These are phyloP conservation scores for Cryptococcus neoformans DNA, from an alignment of 1,284 basidiomycete genomes.

Conservation along the genomic window DNA sequence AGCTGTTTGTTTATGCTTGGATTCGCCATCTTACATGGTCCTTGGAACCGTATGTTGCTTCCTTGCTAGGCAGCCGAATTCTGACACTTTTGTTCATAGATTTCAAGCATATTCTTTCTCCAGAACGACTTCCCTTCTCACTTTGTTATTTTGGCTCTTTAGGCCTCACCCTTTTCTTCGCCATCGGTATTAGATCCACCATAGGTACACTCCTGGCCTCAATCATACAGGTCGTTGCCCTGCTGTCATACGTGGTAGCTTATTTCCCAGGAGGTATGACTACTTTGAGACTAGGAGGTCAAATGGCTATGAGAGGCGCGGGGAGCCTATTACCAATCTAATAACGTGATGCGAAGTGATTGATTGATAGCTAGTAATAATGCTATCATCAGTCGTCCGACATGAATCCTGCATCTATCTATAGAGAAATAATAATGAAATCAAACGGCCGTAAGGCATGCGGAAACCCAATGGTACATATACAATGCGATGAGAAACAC, in stretches of 20 bases:
- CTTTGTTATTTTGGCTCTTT: conserved; percentile 76
- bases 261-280: conserved; percentile 78
- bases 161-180: conserved; percentile 80
- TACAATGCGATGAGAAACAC: conserved; percentile 8
- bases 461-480: conserved; percentile 11
- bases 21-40: conserved; percentile 57
- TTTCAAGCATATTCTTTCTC: conserved; percentile 78
- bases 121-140: conserved; percentile 85
- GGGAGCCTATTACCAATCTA: conserved; percentile 72
- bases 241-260: conserved; percentile 80
- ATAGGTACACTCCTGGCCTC: conserved; percentile 77
- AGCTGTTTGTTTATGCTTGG: conserved; percentile 34
- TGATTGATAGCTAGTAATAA: background rate
- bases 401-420: background rate
- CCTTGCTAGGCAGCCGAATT: background rate
- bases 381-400: background rate
- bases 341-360: background rate
- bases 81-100: conserved; percentile 50
- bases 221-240: conserved; percentile 73
- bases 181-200: conserved; percentile 73
- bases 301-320: conserved; percentile 75
- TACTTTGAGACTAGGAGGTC: conserved; percentile 76
- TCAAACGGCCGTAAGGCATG: background rate
- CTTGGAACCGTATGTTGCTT: conserved; percentile 42
- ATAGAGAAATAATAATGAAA: background rate